Conservation (phyloP, 192 early-diverging fungal genomes). For the Backusella psychrophila region DNA sequence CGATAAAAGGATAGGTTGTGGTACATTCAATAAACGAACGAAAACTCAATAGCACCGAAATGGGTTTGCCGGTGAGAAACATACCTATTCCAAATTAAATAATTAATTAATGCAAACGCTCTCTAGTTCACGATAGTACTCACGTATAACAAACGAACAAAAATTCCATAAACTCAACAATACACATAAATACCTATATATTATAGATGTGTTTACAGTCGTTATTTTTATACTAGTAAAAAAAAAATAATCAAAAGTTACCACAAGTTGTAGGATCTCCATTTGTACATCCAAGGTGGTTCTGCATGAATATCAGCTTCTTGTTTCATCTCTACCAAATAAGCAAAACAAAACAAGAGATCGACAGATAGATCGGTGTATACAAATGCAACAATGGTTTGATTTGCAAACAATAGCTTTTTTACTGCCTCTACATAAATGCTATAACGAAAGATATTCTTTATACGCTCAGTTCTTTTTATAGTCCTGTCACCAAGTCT, state of each 20-base stretch:
- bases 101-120: not conserved
- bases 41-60: constrained; percentile 43
- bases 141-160: constrained; percentile 33
- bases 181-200: constrained; percentile 20
- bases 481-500: not conserved
- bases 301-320: constrained; percentile 27
- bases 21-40: constrained; percentile 46
- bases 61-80: constrained; percentile 17
- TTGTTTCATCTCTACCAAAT: constrained; percentile 59
- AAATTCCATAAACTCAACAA: constrained; percentile 31
- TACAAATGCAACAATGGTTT: constrained; percentile 30
- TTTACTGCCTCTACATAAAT: not conserved
- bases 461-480: not conserved
- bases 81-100: constrained; percentile 6
- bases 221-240: not conserved
- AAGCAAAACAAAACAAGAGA: constrained; percentile 52
- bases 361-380: constrained; percentile 57
- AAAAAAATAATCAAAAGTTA: not conserved
- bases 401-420: constrained; percentile 14
- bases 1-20: constrained; percentile 54
- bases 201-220: not conserved
- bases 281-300: constrained; percentile 54
- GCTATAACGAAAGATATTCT: not conserved
- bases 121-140: not conserved
- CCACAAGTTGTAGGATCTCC: constrained; percentile 45